Evolutionary conservation across 2,329 filamentous ascomycete species (phyloP).

Genomic region (Bipolaris sorokiniana): DNA sequence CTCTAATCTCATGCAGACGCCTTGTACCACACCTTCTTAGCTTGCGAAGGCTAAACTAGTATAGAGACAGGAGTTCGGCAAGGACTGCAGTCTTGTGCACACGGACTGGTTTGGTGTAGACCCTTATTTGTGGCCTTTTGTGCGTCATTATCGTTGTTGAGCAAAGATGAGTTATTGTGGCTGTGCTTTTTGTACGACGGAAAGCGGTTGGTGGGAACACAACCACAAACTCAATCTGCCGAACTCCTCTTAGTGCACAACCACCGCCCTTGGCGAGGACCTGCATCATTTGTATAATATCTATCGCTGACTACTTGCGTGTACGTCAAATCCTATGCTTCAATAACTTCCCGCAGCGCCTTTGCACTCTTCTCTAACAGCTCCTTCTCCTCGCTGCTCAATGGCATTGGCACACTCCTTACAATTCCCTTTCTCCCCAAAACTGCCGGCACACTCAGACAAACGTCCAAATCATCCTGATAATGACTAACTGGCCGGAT

Average conservation of each 20-base stretch:
- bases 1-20: not conserved
- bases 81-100: not conserved
- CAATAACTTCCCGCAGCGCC: conserved; percentile 22
- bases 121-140: not conserved
- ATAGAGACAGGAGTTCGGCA: not conserved
- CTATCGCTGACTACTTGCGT: not conserved
- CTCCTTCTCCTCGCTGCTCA: conserved; percentile 17
- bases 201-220: not conserved
- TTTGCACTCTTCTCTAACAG: conserved; percentile 20
- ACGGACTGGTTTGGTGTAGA: not conserved
- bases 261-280: too few species aligned
- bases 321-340: not conserved
- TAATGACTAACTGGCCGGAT: conserved; percentile 22
- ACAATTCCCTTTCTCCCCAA: conserved; percentile 24
- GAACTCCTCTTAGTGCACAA: too few species aligned
- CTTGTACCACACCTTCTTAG: not conserved
- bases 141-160: not conserved
- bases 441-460: conserved; percentile 26
- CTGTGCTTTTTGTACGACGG: not conserved
- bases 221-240: not conserved
- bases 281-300: too few species aligned
- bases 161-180: not conserved
- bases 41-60: not conserved
- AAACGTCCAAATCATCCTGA: conserved; percentile 20
- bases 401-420: conserved; percentile 12